Evolutionary conservation across 805 yeast species (phyloP).

Genomic region (Lachancea quebecensis): DNA sequence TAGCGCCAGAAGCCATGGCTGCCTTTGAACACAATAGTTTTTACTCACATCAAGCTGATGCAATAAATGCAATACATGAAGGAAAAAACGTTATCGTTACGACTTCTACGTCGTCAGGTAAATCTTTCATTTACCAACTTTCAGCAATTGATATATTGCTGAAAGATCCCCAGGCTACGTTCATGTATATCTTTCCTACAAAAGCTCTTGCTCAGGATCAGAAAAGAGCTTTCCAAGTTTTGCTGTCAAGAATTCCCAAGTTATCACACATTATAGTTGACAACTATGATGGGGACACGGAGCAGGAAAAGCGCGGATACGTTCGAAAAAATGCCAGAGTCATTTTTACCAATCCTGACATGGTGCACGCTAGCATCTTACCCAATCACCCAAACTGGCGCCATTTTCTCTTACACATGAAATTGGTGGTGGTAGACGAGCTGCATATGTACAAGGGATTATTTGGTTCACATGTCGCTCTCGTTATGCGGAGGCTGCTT

Average conservation of each 20-base stretch:
- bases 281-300: slow-evolving; percentile 94
- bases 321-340: slow-evolving; percentile 65
- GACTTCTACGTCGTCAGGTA: slow-evolving; percentile 96
- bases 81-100: slow-evolving; percentile 74
- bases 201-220: slow-evolving; percentile 98
- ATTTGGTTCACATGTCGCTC: slow-evolving; percentile 88
- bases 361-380: slow-evolving; percentile 75
- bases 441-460: slow-evolving; percentile 83
- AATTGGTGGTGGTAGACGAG: slow-evolving; percentile 74
- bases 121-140: slow-evolving; percentile 84
- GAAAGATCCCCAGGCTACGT: slow-evolving; percentile 42
- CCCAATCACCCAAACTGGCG: slow-evolving; percentile 77
- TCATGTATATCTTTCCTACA: slow-evolving; percentile 90
- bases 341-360: slow-evolving; percentile 92
- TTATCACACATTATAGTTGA: slow-evolving; percentile 47
- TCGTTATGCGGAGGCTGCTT: slow-evolving; percentile 71
- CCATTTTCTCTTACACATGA: slow-evolving; percentile 54
- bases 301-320: slow-evolving; percentile 41
- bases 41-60: slow-evolving; percentile 79
- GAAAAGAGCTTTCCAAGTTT: slow-evolving; percentile 62
- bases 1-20: slow-evolving; percentile 45
- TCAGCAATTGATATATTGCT: slow-evolving; percentile 57
- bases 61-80: slow-evolving; percentile 50
- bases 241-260: slow-evolving; percentile 45
- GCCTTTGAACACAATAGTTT: slow-evolving; percentile 48